phyloP scores from a whole-genome alignment of 2,329 filamentous ascomycete genomes.

The Fusarium gaditjirri region DNA sequence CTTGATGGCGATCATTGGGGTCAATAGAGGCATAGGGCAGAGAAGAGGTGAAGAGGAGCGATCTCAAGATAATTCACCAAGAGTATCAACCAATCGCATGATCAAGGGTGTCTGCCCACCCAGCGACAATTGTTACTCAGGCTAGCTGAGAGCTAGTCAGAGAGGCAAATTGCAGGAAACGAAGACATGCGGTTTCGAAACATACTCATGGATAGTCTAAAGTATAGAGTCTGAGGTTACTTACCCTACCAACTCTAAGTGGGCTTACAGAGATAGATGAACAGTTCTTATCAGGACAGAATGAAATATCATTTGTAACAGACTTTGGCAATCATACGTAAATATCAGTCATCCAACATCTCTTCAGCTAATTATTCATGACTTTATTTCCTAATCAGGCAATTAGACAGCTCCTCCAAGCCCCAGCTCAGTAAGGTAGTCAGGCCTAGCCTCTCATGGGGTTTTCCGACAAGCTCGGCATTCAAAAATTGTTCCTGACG shows the following conservation, averaged over 20 bases:
- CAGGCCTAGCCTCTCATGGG: slow-evolving; percentile 5
- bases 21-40: too few species aligned
- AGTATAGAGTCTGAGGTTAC: neutral
- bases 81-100: neutral
- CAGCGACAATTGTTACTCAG: fast-evolving
- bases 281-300: neutral
- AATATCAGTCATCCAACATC: neutral
- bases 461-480: slow-evolving; percentile 20
- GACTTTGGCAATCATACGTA: neutral
- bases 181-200: neutral
- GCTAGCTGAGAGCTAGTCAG: neutral
- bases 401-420: neutral
- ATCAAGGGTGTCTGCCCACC: neutral
- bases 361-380: neutral
- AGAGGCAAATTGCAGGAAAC: neutral
- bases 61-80: neutral
- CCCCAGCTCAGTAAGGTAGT: neutral
- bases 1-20: too few species aligned
- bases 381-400: neutral
- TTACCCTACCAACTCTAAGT: neutral
- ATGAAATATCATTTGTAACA: neutral
- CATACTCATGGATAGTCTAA: neutral
- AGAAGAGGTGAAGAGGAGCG: neutral
- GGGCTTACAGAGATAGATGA: neutral
- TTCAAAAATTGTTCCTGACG: slow-evolving; percentile 36